A percentile compares a stretch with the other conserved stretches of the same genome.
These are phyloP conservation scores for Bipolaris cookei DNA, from an alignment of 2,329 filamentous ascomycete species.

Conservation along the genomic window DNA sequence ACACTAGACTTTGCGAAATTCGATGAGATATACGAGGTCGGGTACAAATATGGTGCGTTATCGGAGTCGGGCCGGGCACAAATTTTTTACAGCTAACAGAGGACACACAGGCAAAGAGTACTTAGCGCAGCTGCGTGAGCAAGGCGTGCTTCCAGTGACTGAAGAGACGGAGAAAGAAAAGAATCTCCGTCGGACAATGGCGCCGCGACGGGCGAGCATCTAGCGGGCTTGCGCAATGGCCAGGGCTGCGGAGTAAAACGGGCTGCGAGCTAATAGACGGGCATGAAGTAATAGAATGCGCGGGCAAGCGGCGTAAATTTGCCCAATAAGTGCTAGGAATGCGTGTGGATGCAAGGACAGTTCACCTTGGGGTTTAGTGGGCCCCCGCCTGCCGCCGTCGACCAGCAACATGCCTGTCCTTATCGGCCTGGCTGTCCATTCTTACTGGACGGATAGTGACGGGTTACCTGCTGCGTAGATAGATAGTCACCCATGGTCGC, in stretches of 20 bases:
- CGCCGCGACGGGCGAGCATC: constrained; percentile 49
- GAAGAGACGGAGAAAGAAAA: constrained; percentile 59
- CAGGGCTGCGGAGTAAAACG: constrained; percentile 16
- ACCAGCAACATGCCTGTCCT: constrained; percentile 11
- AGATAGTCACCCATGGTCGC: constrained; percentile 6
- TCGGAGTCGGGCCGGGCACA: background rate
- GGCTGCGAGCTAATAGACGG: constrained; percentile 6
- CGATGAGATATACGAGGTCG: constrained; percentile 92
- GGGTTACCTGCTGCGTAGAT: constrained; percentile 11
- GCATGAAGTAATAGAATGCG: constrained; percentile 30
- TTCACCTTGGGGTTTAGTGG: constrained; percentile 21
- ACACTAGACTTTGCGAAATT: constrained; percentile 97
- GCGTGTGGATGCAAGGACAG: constrained; percentile 21
- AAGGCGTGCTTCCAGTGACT: constrained; percentile 72
- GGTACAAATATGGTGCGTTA: constrained; percentile 73
- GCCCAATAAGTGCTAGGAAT: constrained; percentile 23
- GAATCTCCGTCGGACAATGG: constrained; percentile 60
- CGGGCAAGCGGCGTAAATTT: constrained; percentile 21
- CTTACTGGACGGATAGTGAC: constrained; percentile 22
- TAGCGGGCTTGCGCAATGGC: constrained; percentile 7
- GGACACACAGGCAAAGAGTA: constrained; percentile 67
- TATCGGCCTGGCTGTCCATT: constrained; percentile 17
- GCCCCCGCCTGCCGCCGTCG: constrained; percentile 10
- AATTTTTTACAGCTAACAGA: constrained; percentile 4
- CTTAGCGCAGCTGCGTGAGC: constrained; percentile 74